Conservation (phyloP, 441 rosid species). For the Omphalea diandra region DNA sequence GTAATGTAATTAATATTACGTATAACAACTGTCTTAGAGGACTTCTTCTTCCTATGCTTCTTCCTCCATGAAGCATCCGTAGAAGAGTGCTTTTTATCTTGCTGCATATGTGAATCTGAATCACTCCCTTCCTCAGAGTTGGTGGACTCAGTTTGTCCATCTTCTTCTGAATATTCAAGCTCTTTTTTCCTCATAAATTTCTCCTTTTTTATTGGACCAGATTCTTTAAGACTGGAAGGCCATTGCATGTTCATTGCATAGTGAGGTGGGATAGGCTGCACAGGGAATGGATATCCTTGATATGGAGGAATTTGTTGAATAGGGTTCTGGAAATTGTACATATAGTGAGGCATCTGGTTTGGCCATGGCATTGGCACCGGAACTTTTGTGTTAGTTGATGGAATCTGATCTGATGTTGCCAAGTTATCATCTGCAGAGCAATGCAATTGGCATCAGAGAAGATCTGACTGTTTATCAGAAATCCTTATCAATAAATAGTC, state of each 20-base stretch:
- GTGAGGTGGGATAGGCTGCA: constrained; percentile 51
- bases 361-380: constrained; percentile 66
- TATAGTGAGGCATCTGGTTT: constrained; percentile 63
- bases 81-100: constrained; percentile 46
- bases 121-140: constrained; percentile 49
- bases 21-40: constrained; percentile 71
- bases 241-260: constrained; percentile 51
- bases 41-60: constrained; percentile 56
- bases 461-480: background rate
- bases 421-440: constrained; percentile 46
- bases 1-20: constrained; percentile 85
- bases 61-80: constrained; percentile 35
- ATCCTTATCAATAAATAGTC: background rate
- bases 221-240: constrained; percentile 34
- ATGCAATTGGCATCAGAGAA: constrained; percentile 21
- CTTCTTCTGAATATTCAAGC: constrained; percentile 42
- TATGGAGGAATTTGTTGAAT: constrained; percentile 50
- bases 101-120: constrained; percentile 41
- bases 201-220: constrained; percentile 34
- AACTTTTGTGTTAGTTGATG: constrained; percentile 36
- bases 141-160: constrained; percentile 45
- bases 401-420: constrained; percentile 34
- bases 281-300: constrained; percentile 73
- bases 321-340: constrained; percentile 51
- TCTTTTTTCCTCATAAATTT: constrained; percentile 41